phyloP scores from a whole-genome alignment of 176 grass and related monocot species.

The Hyparrhenia diplandra region DNA sequence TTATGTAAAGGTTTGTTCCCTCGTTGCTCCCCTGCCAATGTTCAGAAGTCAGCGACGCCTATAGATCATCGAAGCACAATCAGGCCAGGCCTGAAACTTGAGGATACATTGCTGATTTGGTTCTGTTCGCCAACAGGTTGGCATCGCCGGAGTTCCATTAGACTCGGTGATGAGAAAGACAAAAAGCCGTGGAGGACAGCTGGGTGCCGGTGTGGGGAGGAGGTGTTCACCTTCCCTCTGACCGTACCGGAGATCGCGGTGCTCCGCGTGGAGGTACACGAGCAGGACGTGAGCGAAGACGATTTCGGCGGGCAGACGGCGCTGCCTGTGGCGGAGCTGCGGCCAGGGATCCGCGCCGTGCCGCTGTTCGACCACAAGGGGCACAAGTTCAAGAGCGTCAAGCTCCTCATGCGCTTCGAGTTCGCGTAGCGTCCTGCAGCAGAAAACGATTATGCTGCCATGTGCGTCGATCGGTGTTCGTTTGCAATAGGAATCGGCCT shows the following conservation, averaged over 20 bases:
- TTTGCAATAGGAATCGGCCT: not conserved
- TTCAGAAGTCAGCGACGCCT: not conserved
- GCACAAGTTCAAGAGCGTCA: constrained; percentile 64
- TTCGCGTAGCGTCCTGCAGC: constrained; percentile 39
- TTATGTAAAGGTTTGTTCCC: constrained; percentile 54
- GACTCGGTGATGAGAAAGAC: constrained; percentile 87
- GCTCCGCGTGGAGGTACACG: constrained; percentile 91
- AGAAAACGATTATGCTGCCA: not conserved
- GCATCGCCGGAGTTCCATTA: constrained; percentile 88
- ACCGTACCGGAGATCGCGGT: constrained; percentile 82
- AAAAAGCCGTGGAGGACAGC: constrained; percentile 76
- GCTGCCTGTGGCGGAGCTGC: constrained; percentile 67
- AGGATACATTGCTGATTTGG: not conserved
- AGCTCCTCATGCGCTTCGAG: constrained; percentile 83
- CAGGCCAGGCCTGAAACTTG: not conserved
- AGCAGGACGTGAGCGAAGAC: constrained; percentile 88
- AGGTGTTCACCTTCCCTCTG: constrained; percentile 73
- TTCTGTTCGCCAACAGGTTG: constrained; percentile 51
- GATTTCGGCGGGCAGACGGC: constrained; percentile 85
- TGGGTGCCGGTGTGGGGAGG: constrained; percentile 83
- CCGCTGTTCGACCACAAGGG: constrained; percentile 67
- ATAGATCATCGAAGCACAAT: not conserved
- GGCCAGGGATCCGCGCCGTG: constrained; percentile 67
- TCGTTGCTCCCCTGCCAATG: not conserved
- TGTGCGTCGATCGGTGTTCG: not conserved